Percentiles rank a stretch among this genome's conserved stretches.
Evolutionary conservation across 176 grass and related monocot species (phyloP).

Genomic region (Saccharum spontaneum): DNA sequence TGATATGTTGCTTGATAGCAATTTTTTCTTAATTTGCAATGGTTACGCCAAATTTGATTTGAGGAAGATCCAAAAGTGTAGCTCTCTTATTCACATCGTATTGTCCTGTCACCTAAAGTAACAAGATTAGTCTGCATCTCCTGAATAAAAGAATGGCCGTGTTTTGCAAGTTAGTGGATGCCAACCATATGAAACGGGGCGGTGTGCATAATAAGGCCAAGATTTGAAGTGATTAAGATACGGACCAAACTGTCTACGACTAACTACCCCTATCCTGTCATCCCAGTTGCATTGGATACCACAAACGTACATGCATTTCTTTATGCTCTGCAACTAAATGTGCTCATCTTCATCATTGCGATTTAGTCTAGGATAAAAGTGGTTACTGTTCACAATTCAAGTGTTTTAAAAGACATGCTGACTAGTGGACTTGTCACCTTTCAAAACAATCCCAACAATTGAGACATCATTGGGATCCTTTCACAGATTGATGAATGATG

Average conservation of each 20-base stretch:
- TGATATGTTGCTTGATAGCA: neutral
- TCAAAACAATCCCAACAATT: neutral
- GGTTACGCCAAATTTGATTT: neutral
- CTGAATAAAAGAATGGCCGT: neutral
- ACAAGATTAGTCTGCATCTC: slow-evolving; percentile 26
- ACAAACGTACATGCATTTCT: neutral
- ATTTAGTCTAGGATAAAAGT: neutral
- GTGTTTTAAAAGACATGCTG: neutral
- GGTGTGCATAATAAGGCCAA: slow-evolving; percentile 3
- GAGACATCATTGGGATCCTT: slow-evolving; percentile 7
- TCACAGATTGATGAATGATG: slow-evolving; percentile 9
- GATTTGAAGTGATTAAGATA: slow-evolving; percentile 32
- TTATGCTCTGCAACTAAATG: neutral
- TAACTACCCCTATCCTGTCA: slow-evolving; percentile 24
- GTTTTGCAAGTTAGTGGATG: slow-evolving; percentile 35
- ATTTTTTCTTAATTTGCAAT: neutral
- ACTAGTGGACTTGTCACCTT: neutral
- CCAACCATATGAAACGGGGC: neutral
- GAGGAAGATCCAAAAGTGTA: slow-evolving; percentile 20
- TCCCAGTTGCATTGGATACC: slow-evolving; percentile 19
- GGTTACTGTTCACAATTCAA: neutral
- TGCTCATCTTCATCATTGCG: neutral
- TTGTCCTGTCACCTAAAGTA: slow-evolving; percentile 27
- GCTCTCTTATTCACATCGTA: neutral
- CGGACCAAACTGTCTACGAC: neutral